Percentiles rank a stretch among this genome's conserved stretches.
Conservation (phyloP, 805 yeast genomes). For the Metschnikowia borealis region DNA sequence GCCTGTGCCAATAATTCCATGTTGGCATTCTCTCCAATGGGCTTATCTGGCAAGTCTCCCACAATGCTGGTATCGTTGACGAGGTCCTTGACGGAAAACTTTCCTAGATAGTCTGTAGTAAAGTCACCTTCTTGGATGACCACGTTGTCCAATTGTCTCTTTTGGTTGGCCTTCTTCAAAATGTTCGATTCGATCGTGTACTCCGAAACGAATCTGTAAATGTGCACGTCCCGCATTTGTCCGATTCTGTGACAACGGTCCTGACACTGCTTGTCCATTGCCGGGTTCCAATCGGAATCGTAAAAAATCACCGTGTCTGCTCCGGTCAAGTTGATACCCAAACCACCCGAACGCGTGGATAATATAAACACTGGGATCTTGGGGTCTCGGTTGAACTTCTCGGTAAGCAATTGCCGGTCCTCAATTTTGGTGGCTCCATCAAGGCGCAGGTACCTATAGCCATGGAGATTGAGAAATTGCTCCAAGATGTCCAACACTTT, state of each 20-base stretch:
- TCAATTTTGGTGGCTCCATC: conserved; percentile 98
- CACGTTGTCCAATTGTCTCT: conserved; percentile 87
- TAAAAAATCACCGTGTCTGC: conserved; percentile 98
- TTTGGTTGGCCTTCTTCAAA: conserved; percentile 89
- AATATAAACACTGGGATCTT: conserved; percentile 86
- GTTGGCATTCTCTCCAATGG: conserved; percentile 35
- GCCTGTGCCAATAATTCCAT: conserved; percentile 78
- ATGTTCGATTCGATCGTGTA: conserved; percentile 95
- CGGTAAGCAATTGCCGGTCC: conserved; percentile 92
- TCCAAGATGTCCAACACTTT: conserved; percentile 91
- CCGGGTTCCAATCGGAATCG: conserved; percentile 99
- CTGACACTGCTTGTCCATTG: conserved; percentile 99
- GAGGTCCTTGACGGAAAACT: conserved; percentile 79
- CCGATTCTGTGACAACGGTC: conserved; percentile 99
- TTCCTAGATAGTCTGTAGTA: conserved; percentile 92
- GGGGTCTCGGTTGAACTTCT: conserved; percentile 82
- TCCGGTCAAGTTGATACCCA: conserved; percentile 96
- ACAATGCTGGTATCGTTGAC: conserved; percentile 57
- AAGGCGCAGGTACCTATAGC: conserved; percentile 87
- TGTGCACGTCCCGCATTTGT: conserved; percentile 96
- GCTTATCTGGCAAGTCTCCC: conserved; percentile 38
- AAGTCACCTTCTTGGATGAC: conserved; percentile 98
- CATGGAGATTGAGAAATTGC: conserved; percentile 89
- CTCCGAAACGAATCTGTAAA: conserved; percentile 92
- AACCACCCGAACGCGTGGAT: conserved; percentile 96